Evolutionary conservation across 495 filamentous ascomycete genomes (phyloP).

Genomic region (Aspergillus heteromorphus): DNA sequence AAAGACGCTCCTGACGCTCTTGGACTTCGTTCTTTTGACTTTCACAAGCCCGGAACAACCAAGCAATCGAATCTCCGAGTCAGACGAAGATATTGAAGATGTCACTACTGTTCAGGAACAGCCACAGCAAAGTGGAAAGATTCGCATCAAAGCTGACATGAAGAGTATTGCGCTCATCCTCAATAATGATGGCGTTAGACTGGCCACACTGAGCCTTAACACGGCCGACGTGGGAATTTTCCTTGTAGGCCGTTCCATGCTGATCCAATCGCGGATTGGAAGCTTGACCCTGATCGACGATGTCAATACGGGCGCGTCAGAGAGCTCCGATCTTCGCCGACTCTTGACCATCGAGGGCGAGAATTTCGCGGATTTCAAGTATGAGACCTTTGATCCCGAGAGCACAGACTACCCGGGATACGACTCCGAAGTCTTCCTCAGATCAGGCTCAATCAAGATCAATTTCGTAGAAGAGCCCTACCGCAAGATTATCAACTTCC

Average conservation of each 20-base stretch:
- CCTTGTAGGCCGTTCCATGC: conserved; percentile 76
- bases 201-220: conserved; percentile 87
- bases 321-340: conserved; percentile 74
- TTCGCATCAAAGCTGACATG: conserved; percentile 83
- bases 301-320: conserved; percentile 82
- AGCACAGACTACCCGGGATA: conserved; percentile 83
- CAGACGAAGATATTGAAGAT: conserved; percentile 45
- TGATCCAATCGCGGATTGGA: conserved; percentile 78
- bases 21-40: conserved; percentile 93
- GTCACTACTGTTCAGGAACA: conserved; percentile 33
- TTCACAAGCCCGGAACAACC: conserved; percentile 69
- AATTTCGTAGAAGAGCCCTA: conserved; percentile 97
- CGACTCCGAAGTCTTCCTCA: conserved; percentile 81
- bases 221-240: conserved; percentile 89
- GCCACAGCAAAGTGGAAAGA: conserved; percentile 46
- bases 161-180: conserved; percentile 91
- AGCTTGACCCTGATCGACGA: conserved; percentile 87
- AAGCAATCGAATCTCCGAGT: conserved; percentile 23
- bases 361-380: conserved; percentile 95
- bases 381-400: conserved; percentile 85
- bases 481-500: conserved; percentile 95
- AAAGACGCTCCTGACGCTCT: conserved; percentile 85
- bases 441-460: conserved; percentile 89
- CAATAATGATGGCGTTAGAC: conserved; percentile 95
- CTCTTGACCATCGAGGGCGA: conserved; percentile 91